Evolutionary conservation across 768 basidiomycete genomes (phyloP), one percentile per base, ranked within the genome.

Genomic region (Tulasnella sp.): DNA sequence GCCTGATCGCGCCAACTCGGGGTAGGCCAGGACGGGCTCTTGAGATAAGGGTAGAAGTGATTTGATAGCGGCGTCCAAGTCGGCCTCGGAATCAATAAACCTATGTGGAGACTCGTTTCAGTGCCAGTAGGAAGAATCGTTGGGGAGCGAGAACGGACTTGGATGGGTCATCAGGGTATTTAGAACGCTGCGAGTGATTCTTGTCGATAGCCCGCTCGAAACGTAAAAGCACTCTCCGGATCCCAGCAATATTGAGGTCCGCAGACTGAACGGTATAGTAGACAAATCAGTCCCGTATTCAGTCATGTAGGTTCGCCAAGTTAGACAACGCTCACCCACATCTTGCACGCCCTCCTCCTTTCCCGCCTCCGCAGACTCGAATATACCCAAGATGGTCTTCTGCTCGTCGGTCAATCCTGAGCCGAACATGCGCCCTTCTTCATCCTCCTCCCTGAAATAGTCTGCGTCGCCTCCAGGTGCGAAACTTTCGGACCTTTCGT

Each of bases 21-120:
- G 86, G 70, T 96, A 99, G 61, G 92, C 86, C 21, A 89, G 70
- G 5, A 77, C 74, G 0, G 94, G 88, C 3, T 79, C 80, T 68
- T 96, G 92, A 1, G 95, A 86, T 21, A 99, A 76, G 4, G 93
- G 86, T n/a, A 96, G 76, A 48, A 99, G 73, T 1, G 82, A 78
- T 70, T 95, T 94, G 56, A 98, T 81, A 7, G 92, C 82, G 58
- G 77, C 75, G 68, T 98, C 93, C 4, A 99, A 80, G 68, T 96
- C 92, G 24, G 91, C 89, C 76, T 99, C 96, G 1, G 96, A 98
- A 70, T 98, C 96, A 66, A 99, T 97, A 77, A 98, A 99, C 71
- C 95, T 98, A 58, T 10, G 11, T 23, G n/a, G 29, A 45, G 3
- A 58, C 30, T 38, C 17, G 10, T 9, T 30, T 51, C 21, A 30